A percentile compares a stretch with the other conserved stretches of the same genome.
Evolutionary conservation across 2,329 filamentous ascomycete genomes (phyloP).

Genomic region (Colletotrichum theobromicola): DNA sequence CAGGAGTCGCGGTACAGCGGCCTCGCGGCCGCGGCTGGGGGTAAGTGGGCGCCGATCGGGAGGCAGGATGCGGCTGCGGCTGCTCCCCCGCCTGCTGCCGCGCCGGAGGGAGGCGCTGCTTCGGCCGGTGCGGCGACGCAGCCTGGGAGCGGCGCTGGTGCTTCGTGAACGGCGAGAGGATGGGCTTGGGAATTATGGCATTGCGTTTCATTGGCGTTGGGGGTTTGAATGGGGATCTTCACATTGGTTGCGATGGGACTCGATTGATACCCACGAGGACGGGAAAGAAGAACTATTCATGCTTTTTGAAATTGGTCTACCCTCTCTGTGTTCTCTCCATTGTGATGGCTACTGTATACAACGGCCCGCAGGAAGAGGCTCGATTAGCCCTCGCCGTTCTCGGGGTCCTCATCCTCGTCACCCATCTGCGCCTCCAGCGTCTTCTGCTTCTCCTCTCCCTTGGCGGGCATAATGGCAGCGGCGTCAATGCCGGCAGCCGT

Average conservation of each 20-base stretch:
- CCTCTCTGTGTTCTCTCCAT: background rate
- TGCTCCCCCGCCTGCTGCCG: background rate
- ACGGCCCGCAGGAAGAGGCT: background rate
- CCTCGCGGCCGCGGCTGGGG: slow-evolving; percentile 40
- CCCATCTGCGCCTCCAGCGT: slow-evolving; percentile 28
- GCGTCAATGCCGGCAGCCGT: slow-evolving; percentile 72
- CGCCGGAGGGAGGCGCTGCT: background rate
- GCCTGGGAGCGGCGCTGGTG: background rate
- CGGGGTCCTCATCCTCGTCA: slow-evolving; percentile 54
- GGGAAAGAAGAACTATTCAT: background rate
- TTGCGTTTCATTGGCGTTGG: slow-evolving; percentile 12
- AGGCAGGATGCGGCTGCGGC: background rate
- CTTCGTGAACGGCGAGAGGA: background rate
- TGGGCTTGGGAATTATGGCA: no score
- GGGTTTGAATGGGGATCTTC: background rate
- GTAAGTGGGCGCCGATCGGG: slow-evolving; percentile 37
- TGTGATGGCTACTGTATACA: background rate
- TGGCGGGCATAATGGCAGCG: slow-evolving; percentile 53
- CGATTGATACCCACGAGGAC: slow-evolving; percentile 10
- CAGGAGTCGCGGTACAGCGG: slow-evolving; percentile 37
- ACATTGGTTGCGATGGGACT: background rate
- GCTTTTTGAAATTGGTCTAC: background rate
- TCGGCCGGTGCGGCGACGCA: background rate
- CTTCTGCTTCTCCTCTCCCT: slow-evolving; percentile 47
- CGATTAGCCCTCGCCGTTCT: slow-evolving; percentile 47